These are phyloP conservation scores for Pulveroboletus sp. DNA, from an alignment of 768 basidiomycete species.

Conservation along the genomic window DNA sequence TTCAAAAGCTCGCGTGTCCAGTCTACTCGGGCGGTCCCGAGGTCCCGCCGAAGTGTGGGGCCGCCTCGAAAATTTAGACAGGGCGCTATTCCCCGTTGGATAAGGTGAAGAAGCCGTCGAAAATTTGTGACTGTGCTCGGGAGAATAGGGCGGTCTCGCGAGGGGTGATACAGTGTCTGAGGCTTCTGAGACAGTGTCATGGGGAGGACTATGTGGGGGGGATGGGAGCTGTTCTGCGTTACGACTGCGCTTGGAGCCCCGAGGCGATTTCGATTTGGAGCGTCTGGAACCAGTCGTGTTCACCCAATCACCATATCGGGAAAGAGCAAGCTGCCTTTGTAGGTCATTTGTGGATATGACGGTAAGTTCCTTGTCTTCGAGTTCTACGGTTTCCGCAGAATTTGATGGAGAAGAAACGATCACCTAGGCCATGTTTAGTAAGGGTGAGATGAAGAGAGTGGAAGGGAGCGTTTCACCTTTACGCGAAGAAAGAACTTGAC, in stretches of 20 bases:
- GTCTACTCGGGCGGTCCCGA: constrained; percentile 46
- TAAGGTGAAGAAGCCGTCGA: constrained; percentile 33
- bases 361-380: constrained; percentile 63
- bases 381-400: constrained; percentile 62
- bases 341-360: constrained; percentile 69
- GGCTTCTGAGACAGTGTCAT: constrained; percentile 6
- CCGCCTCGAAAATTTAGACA: constrained; percentile 40
- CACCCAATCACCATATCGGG: constrained; percentile 52
- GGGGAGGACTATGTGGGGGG: constrained; percentile 36
- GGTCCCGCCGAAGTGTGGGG: constrained; percentile 79
- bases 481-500: constrained; percentile 70
- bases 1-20: constrained; percentile 16
- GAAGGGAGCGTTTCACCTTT: constrained; percentile 63
- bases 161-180: constrained; percentile 5
- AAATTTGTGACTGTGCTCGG: constrained; percentile 24
- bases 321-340: constrained; percentile 62
- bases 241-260: constrained; percentile 38
- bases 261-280: constrained; percentile 59
- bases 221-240: constrained; percentile 34
- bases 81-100: constrained; percentile 25
- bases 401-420: constrained; percentile 46
- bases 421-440: constrained; percentile 32
- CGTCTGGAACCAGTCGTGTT: constrained; percentile 29
- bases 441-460: constrained; percentile 8
- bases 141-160: constrained; percentile 3